Evolutionary conservation across 2,329 filamentous ascomycete species (phyloP).

Genomic region (Didymella keratinophila): DNA sequence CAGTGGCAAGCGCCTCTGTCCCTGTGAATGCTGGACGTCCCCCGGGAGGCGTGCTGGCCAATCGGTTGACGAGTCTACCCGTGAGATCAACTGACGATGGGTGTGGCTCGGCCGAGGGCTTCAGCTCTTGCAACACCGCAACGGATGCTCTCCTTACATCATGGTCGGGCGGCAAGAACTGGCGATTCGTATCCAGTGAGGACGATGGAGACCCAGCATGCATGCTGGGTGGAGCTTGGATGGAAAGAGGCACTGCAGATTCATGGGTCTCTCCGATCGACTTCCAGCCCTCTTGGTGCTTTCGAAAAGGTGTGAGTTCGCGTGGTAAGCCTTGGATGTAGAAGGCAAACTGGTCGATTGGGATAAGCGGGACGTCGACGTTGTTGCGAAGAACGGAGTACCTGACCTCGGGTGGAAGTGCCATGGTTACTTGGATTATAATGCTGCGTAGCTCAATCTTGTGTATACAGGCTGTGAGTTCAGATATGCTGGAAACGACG

Average conservation of each 20-base stretch:
- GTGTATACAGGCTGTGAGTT: background rate
- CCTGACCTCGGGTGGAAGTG: constrained; percentile 12
- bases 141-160: constrained; percentile 16
- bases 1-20: constrained; percentile 34
- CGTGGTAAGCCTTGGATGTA: constrained; percentile 50
- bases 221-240: constrained; percentile 11
- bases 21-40: constrained; percentile 19
- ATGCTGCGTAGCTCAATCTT: background rate
- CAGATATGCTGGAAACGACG: background rate
- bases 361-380: constrained; percentile 51
- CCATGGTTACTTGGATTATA: constrained; percentile 13
- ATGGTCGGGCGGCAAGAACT: constrained; percentile 33
- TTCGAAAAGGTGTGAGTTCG: constrained; percentile 40
- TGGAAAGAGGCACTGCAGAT: constrained; percentile 15
- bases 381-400: constrained; percentile 52
- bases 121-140: background rate
- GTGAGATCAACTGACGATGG: background rate
- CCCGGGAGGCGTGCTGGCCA: background rate
- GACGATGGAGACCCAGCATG: background rate
- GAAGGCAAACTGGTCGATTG: constrained; percentile 55
- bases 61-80: background rate
- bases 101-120: background rate
- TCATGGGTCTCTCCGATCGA: constrained; percentile 29
- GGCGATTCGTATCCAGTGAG: constrained; percentile 1
- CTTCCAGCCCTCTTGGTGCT: constrained; percentile 38